Evolutionary conservation across 2,329 filamentous ascomycete species (phyloP), one percentile per base, ranked within the genome.

Genomic region (Ophiostoma sp.): DNA sequence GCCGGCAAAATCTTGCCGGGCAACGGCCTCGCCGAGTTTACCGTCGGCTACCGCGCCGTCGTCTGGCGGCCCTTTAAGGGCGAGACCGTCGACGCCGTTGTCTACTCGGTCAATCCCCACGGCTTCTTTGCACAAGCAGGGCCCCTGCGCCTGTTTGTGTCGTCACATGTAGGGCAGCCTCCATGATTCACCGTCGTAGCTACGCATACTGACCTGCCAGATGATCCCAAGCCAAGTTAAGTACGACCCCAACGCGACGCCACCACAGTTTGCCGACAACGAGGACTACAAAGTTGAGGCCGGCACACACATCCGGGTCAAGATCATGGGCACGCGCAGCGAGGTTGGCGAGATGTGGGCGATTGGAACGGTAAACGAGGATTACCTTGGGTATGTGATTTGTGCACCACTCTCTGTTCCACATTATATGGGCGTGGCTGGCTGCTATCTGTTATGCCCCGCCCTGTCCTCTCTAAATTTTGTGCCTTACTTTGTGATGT

Each of bases 61-160:
- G 94, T 99, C 73, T 99, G 95, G 95, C 90, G 95, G 79, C 96
- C 96, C 12, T 99, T 98, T 87, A 95, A 96, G 83, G 95, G 96
- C 80, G 96, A 99, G 87, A 97, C 96, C 82, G 96, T 98, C 79
- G 96, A 99, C 86, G 95, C 94, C 57, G 91, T 97, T 77, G 95
- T 98, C 74, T 93, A 91, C 77, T 95, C 92, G 33, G 94, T 98
- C 78, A 97, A 98, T 80, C 91, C 91, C 36, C 93, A 96, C 77
- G 96, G 93, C 69, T 97, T 99, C 85, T 98, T 95, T 78, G 91
- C 92, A 72, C 91, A 94, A 78, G 92, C 93, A 76, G 93, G 93
- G 1, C 93, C 93, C 28, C 83, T 97, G 77, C 87, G 89, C 75
- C 88, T 94, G 73, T 97, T 96, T 79, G 92, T 96, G 48, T 93